Conservation (phyloP, 257 asterid genomes). For the Nicotiana attenuata region DNA sequence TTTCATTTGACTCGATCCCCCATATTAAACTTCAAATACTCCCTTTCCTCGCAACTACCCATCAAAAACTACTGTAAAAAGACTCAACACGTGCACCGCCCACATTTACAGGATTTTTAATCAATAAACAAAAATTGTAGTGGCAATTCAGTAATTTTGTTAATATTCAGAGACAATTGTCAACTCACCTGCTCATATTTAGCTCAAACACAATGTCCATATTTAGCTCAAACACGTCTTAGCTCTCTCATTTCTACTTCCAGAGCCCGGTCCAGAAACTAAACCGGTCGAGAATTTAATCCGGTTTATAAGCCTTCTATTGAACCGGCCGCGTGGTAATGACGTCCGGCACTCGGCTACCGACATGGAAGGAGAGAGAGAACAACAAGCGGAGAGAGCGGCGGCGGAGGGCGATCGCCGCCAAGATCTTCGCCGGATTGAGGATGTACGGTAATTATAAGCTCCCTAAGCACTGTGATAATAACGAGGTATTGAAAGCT, state of each 20-base stretch:
- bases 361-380: slow-evolving; percentile 97
- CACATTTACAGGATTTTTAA: slow-evolving; percentile 41
- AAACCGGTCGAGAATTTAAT: neutral
- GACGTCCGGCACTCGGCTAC: slow-evolving; percentile 85
- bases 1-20: too few relatives aligned
- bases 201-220: neutral
- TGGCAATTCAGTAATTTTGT: slow-evolving; percentile 34
- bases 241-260: neutral
- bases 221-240: slow-evolving; percentile 1
- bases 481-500: slow-evolving; percentile 91
- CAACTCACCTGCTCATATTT: slow-evolving; percentile 1
- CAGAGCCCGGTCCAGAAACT: neutral
- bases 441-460: slow-evolving; percentile 85
- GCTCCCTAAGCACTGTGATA: slow-evolving; percentile 96
- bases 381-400: slow-evolving; percentile 96
- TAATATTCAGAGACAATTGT: slow-evolving; percentile 22
- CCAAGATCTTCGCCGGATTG: slow-evolving; percentile 87
- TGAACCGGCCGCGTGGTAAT: slow-evolving; percentile 28
- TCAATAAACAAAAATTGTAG: slow-evolving; percentile 1
- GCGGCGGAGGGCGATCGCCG: slow-evolving; percentile 90
- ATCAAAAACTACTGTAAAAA: slow-evolving; percentile 29
- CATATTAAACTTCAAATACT: neutral
- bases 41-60: slow-evolving; percentile 22
- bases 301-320: neutral
- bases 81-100: slow-evolving; percentile 52